These are phyloP conservation scores for Tuber melanosporum DNA, from an alignment of 495 filamentous ascomycete species.

Conservation along the genomic window DNA sequence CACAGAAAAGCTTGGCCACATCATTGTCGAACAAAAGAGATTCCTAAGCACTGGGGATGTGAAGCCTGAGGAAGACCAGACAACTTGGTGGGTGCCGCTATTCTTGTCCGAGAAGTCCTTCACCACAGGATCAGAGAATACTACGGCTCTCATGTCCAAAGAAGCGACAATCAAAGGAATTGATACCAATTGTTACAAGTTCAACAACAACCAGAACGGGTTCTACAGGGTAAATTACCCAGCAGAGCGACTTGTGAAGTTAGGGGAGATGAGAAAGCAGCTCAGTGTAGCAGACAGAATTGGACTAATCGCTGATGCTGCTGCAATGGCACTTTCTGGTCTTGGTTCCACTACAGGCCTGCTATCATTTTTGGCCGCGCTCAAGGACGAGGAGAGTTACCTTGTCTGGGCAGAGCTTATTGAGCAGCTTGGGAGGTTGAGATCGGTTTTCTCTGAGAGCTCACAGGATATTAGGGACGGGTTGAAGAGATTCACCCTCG, in stretches of 20 bases:
- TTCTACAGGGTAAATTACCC: slow-evolving; percentile 95
- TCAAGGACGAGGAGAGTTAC: slow-evolving; percentile 73
- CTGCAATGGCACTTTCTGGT: slow-evolving; percentile 80
- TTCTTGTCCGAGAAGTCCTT: slow-evolving; percentile 60
- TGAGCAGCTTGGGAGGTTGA: slow-evolving; percentile 58
- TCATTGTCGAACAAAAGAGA: slow-evolving; percentile 73
- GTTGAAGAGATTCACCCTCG: slow-evolving; percentile 65
- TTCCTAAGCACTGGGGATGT: slow-evolving; percentile 88
- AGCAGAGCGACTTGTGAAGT: slow-evolving; percentile 64
- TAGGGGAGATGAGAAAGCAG: slow-evolving; percentile 64
- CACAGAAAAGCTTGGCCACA: slow-evolving; percentile 71
- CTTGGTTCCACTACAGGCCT: slow-evolving; percentile 71
- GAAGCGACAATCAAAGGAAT: slow-evolving; percentile 65
- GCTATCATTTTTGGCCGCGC: slow-evolving; percentile 70
- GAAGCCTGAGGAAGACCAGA: slow-evolving; percentile 74
- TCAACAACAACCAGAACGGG: slow-evolving; percentile 79
- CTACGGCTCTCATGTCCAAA: slow-evolving; percentile 63
- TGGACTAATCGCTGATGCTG: slow-evolving; percentile 82
- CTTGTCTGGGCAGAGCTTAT: slow-evolving; percentile 84
- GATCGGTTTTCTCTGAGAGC: slow-evolving; percentile 57
- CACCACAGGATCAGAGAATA: slow-evolving; percentile 46
- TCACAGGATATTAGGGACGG: slow-evolving; percentile 53
- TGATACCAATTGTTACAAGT: slow-evolving; percentile 78
- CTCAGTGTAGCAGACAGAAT: slow-evolving; percentile 85
- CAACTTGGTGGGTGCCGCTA: slow-evolving; percentile 93